Evolutionary conservation across 768 basidiomycete species (phyloP).

Genomic region (Candolleomyces efflorescens): DNA sequence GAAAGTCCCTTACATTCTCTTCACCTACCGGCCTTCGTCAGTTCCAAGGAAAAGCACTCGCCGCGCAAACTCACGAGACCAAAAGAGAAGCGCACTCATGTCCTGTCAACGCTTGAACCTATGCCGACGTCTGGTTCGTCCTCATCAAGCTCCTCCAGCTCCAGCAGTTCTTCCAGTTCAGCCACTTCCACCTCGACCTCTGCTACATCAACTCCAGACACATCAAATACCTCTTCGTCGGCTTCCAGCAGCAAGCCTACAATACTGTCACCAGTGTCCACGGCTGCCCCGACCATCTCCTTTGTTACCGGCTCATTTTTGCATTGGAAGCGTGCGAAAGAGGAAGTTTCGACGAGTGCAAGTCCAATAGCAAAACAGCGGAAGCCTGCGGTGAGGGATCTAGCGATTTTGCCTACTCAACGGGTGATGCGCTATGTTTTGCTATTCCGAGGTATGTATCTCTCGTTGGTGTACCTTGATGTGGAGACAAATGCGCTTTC

Average conservation of each 20-base stretch:
- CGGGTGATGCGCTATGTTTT: slow-evolving; percentile 65
- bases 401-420: slow-evolving; percentile 65
- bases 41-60: slow-evolving; percentile 6
- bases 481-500: slow-evolving; percentile 1
- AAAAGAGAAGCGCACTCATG: not conserved
- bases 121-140: not conserved
- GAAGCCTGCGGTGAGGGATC: slow-evolving; percentile 45
- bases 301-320: not conserved
- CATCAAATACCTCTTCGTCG: not conserved
- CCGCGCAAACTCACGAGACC: not conserved
- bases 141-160: not conserved
- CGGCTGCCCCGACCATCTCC: not conserved
- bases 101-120: not conserved
- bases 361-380: not conserved
- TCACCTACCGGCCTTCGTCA: not conserved
- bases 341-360: not conserved
- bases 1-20: not conserved
- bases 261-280: not conserved
- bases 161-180: slow-evolving; percentile 1
- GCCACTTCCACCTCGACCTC: not conserved
- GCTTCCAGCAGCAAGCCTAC: not conserved
- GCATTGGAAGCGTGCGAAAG: not conserved
- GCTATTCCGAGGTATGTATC: slow-evolving; percentile 49
- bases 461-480: not conserved
- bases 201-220: not conserved